These are phyloP conservation scores for Pleoardoris graminearum DNA, from an alignment of 2,329 filamentous ascomycete species.

Conservation along the genomic window DNA sequence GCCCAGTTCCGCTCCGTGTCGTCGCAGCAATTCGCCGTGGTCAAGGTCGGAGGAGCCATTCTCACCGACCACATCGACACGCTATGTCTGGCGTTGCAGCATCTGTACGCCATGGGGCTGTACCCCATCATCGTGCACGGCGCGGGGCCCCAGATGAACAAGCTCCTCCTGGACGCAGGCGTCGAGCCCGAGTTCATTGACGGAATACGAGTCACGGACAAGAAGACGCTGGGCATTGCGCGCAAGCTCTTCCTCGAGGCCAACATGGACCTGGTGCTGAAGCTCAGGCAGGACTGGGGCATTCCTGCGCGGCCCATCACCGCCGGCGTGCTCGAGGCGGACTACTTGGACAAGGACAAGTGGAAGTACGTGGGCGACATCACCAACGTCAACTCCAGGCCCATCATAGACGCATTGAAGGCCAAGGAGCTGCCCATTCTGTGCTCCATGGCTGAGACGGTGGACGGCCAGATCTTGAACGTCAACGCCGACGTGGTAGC, in stretches of 20 bases:
- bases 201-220: conserved; percentile 93
- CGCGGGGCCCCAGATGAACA: conserved; percentile 92
- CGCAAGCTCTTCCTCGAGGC: conserved; percentile 93
- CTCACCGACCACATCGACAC: conserved; percentile 92
- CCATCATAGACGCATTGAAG: conserved; percentile 88
- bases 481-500: conserved; percentile 98
- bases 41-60: conserved; percentile 97
- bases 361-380: conserved; percentile 97
- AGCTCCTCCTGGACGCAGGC: conserved; percentile 83
- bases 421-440: conserved; percentile 87
- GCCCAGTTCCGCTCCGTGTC: conserved; percentile 96
- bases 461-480: conserved; percentile 89
- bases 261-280: conserved; percentile 89
- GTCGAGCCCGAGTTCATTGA: conserved; percentile 96
- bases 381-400: conserved; percentile 84
- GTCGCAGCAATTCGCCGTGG: conserved; percentile 95
- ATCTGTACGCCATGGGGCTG: conserved; percentile 91
- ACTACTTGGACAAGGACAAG: conserved; percentile 95
- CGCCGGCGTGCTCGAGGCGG: conserved; percentile 85
- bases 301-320: conserved; percentile 88
- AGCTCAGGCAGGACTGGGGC: conserved; percentile 79
- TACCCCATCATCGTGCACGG: conserved; percentile 97
- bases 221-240: conserved; percentile 88
- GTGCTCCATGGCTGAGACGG: conserved; percentile 93
- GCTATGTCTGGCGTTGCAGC: conserved; percentile 83